phyloP scores from a whole-genome alignment of 176 grass and related monocot species.

The Eragrostis curvula region DNA sequence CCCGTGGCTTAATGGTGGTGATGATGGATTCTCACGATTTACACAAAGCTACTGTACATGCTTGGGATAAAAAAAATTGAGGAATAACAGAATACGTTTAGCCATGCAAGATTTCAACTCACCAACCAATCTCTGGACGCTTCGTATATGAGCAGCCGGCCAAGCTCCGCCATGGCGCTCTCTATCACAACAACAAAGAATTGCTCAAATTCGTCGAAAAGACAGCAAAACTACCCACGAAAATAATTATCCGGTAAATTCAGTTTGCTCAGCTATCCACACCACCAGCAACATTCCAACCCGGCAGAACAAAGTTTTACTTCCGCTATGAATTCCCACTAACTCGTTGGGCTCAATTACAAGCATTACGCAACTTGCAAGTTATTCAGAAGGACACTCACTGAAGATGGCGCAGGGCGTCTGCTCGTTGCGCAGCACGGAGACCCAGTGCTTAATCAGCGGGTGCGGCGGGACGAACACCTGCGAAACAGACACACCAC shows the following conservation, averaged over 20 bases:
- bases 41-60: not conserved
- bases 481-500: slow-evolving; percentile 47
- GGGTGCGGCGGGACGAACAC: slow-evolving; percentile 97
- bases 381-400: slow-evolving; percentile 53
- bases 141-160: slow-evolving; percentile 93
- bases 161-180: slow-evolving; percentile 95
- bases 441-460: slow-evolving; percentile 96
- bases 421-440: slow-evolving; percentile 96
- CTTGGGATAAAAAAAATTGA: not conserved
- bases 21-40: not conserved
- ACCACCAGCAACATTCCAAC: not conserved
- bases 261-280: not conserved
- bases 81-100: not conserved
- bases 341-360: not conserved
- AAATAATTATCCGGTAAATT: not conserved
- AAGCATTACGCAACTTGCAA: not conserved
- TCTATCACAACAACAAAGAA: slow-evolving; percentile 53
- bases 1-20: not conserved
- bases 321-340: slow-evolving; percentile 7
- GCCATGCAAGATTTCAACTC: slow-evolving; percentile 47
- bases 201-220: not conserved
- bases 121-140: slow-evolving; percentile 97
- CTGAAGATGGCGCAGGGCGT: slow-evolving; percentile 90
- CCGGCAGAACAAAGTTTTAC: not conserved
- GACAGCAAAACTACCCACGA: no score